phyloP scores from a whole-genome alignment of 1,284 basidiomycete genomes.

The Sporisorium graminicola region DNA sequence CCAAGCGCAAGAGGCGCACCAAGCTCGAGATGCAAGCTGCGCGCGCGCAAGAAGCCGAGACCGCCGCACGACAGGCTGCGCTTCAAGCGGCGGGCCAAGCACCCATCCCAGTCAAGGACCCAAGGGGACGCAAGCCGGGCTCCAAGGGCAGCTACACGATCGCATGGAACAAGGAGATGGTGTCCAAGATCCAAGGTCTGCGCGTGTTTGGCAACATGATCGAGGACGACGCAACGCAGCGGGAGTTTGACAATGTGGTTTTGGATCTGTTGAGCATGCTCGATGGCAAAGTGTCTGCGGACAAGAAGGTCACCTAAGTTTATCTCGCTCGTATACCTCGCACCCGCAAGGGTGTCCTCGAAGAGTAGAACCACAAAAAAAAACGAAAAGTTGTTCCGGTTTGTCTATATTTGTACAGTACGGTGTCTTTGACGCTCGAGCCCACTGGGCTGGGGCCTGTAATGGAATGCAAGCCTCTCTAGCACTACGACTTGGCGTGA shows the following conservation, averaged over 20 bases:
- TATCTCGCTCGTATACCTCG: background rate
- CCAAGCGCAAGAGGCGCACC: constrained; percentile 40
- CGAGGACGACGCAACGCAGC: constrained; percentile 47
- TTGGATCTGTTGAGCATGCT: constrained; percentile 40
- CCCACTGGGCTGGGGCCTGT: too few relatives aligned
- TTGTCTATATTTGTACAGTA: constrained; percentile 15
- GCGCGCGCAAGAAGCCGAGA: constrained; percentile 28
- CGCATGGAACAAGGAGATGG: constrained; percentile 48
- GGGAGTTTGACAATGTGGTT: constrained; percentile 45
- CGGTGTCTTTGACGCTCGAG: background rate
- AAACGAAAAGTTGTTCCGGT: background rate
- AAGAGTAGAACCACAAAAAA: background rate
- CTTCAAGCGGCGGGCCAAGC: constrained; percentile 35
- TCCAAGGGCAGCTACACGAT: constrained; percentile 33
- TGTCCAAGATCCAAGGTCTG: constrained; percentile 40
- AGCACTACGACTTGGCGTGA: background rate
- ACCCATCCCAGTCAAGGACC: constrained; percentile 37
- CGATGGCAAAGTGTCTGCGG: constrained; percentile 37
- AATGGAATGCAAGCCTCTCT: background rate
- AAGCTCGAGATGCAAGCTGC: constrained; percentile 45
- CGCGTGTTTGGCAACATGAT: constrained; percentile 51
- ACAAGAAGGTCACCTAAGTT: constrained; percentile 11
- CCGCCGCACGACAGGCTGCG: constrained; percentile 25
- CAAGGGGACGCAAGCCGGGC: constrained; percentile 28
- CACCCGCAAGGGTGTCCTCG: background rate